These are phyloP conservation scores for Kregervanrija delftensis DNA, from an alignment of 805 yeast genomes.

Conservation along the genomic window DNA sequence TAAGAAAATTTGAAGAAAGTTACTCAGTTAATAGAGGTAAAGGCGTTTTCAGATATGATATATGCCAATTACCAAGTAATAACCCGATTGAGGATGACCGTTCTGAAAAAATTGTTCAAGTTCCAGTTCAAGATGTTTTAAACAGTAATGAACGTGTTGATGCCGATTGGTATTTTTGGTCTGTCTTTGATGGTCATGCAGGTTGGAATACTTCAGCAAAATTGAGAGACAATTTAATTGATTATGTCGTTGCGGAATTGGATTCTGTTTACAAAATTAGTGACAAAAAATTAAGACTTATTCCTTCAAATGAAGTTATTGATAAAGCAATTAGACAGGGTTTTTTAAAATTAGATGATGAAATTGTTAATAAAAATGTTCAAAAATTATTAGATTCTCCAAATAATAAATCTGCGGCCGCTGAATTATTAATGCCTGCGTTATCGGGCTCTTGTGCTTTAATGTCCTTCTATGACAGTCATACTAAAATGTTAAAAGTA, in stretches of 20 bases:
- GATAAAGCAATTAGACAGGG: constrained; percentile 80
- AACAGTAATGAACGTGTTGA: constrained; percentile 38
- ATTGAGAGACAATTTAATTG: constrained; percentile 71
- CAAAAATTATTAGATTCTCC: constrained; percentile 63
- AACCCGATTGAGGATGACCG: constrained; percentile 94
- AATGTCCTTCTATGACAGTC: constrained; percentile 78
- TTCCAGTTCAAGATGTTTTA: constrained; percentile 58
- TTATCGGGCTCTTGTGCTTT: constrained; percentile 93
- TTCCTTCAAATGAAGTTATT: constrained; percentile 62
- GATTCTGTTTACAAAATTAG: constrained; percentile 57
- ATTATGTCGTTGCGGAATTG: constrained; percentile 69
- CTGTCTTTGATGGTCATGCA: constrained; percentile 94
- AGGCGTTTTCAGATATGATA: constrained; percentile 84
- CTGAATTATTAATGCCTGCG: constrained; percentile 82
- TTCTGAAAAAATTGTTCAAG: constrained; percentile 72
- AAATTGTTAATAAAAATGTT: constrained; percentile 72
- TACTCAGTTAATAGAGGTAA: constrained; percentile 74
- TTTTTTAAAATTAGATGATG: constrained; percentile 77
- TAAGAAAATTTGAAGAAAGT: constrained; percentile 74
- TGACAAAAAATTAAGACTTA: constrained; percentile 43
- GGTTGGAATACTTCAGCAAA: constrained; percentile 93
- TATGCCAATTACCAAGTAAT: constrained; percentile 84
- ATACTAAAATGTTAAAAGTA: constrained; percentile 63
- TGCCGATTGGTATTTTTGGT: constrained; percentile 89
- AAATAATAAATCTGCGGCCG: constrained; percentile 54